Conservation (phyloP, 192 early-diverging fungal species). For the Allomyces macrogynus region DNA sequence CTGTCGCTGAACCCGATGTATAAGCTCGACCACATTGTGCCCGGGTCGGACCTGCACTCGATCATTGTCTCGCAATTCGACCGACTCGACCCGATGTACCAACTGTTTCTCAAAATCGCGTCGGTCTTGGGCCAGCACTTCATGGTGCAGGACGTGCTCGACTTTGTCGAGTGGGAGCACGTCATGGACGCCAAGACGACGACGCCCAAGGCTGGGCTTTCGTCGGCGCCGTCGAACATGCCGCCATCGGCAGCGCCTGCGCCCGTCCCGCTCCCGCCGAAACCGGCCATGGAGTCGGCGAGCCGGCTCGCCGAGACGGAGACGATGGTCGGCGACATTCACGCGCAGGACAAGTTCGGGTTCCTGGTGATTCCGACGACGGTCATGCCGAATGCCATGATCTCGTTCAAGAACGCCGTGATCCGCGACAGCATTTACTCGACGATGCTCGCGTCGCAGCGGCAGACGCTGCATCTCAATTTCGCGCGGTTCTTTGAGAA, state of each 20-base stretch:
- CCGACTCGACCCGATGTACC: slow-evolving; percentile 23
- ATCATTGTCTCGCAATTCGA: slow-evolving; percentile 30
- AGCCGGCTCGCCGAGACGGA: slow-evolving; percentile 8
- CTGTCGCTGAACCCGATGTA: slow-evolving; percentile 12
- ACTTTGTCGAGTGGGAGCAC: slow-evolving; percentile 4
- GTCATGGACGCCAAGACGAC: neutral
- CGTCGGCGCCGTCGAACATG: slow-evolving; percentile 3
- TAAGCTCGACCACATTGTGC: slow-evolving; percentile 24
- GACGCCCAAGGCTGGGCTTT: neutral
- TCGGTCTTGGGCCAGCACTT: slow-evolving; percentile 26
- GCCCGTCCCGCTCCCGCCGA: no score
- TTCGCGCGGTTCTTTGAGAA: slow-evolving; percentile 22
- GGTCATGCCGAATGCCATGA: neutral
- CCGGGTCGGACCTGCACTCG: slow-evolving; percentile 21
- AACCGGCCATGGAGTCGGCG: no score
- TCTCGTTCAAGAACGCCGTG: slow-evolving; percentile 24
- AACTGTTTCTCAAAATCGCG: slow-evolving; percentile 28
- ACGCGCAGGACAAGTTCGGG: slow-evolving; percentile 23
- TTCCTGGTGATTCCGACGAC: slow-evolving; percentile 8
- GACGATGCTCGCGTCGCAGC: slow-evolving; percentile 24
- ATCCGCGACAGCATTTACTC: slow-evolving; percentile 26
- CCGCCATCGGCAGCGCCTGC: slow-evolving; percentile 7
- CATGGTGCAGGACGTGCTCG: slow-evolving; percentile 23
- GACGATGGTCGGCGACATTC: slow-evolving; percentile 7
- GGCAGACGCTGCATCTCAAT: slow-evolving; percentile 23